phyloP scores from a whole-genome alignment of 177 flowering plant genomes.

The Vitis hybrid region DNA sequence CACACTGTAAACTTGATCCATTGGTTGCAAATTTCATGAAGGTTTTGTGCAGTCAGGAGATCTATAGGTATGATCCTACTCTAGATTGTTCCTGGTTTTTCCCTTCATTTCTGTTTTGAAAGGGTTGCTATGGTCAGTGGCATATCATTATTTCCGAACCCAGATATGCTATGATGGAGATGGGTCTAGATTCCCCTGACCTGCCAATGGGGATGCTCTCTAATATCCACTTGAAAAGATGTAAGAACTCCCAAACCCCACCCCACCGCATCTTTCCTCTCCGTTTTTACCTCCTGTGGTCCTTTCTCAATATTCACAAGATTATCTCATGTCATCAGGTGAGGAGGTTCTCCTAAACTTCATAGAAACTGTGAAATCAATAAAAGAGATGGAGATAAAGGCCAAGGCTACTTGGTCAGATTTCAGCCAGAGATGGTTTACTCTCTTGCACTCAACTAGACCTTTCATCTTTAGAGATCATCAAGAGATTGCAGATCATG shows the following conservation, averaged over 20 bases:
- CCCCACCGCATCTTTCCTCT: background rate
- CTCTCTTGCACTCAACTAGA: constrained; percentile 63
- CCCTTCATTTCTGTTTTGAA: too few relatives aligned
- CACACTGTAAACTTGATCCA: constrained; percentile 71
- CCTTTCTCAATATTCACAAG: background rate
- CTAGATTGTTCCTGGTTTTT: too few relatives aligned
- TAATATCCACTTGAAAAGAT: constrained; percentile 54
- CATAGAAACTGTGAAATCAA: constrained; percentile 39
- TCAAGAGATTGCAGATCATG: constrained; percentile 72
- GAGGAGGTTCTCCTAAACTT: constrained; percentile 55
- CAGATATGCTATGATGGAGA: constrained; percentile 81
- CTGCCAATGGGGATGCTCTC: constrained; percentile 74
- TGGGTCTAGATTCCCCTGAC: constrained; percentile 71
- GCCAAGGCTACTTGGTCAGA: constrained; percentile 59
- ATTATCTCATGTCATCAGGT: constrained; percentile 36
- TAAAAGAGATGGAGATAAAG: constrained; percentile 39
- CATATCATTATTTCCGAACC: background rate
- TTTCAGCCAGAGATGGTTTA: constrained; percentile 75
- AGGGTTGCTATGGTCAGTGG: too few relatives aligned
- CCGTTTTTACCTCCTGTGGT: background rate
- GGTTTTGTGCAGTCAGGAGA: constrained; percentile 71
- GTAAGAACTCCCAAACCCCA: constrained; percentile 28
- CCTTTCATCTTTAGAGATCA: constrained; percentile 56
- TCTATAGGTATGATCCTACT: constrained; percentile 44
- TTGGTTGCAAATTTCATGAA: constrained; percentile 71